Conservation (phyloP, 2,329 filamentous ascomycete species). For the Alternaria sp. region DNA sequence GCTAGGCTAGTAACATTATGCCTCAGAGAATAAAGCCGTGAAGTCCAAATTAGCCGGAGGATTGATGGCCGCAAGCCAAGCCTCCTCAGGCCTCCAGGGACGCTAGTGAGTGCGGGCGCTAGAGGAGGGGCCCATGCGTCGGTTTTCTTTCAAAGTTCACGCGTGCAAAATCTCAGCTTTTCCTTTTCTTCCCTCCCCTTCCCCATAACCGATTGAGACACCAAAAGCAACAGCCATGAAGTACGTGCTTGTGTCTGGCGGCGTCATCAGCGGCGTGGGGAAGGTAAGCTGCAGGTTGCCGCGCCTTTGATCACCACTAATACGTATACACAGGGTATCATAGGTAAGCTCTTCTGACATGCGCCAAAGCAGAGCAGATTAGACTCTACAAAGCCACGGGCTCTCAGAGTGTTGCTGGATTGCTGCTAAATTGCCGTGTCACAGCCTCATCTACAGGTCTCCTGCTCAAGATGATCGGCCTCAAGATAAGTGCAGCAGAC, state of each 20-base stretch:
- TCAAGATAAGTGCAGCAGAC: conserved; percentile 69
- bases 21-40: conserved; percentile 19
- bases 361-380: neutral
- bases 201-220: conserved; percentile 52
- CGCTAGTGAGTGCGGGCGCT: conserved; percentile 14
- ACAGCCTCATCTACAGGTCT: conserved; percentile 75
- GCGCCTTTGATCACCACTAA: conserved; percentile 36
- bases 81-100: conserved; percentile 18
- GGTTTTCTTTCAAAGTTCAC: conserved; percentile 42
- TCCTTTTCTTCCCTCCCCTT: conserved; percentile 54
- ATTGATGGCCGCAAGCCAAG: conserved; percentile 28
- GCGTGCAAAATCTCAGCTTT: conserved; percentile 32
- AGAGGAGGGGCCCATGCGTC: conserved; percentile 20
- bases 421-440: conserved; percentile 40
- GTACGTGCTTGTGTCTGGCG: conserved; percentile 82
- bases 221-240: conserved; percentile 69
- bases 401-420: neutral
- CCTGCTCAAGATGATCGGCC: conserved; percentile 79
- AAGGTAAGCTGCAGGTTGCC: conserved; percentile 55
- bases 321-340: conserved; percentile 64
- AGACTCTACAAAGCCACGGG: neutral
- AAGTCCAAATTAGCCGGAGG: conserved; percentile 31
- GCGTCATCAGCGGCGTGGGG: conserved; percentile 56
- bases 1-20: neutral
- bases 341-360: conserved; percentile 59